Base-by-base conservation (phyloP, 129 eudicot genomes). In the Artemisia argyi region DNA sequence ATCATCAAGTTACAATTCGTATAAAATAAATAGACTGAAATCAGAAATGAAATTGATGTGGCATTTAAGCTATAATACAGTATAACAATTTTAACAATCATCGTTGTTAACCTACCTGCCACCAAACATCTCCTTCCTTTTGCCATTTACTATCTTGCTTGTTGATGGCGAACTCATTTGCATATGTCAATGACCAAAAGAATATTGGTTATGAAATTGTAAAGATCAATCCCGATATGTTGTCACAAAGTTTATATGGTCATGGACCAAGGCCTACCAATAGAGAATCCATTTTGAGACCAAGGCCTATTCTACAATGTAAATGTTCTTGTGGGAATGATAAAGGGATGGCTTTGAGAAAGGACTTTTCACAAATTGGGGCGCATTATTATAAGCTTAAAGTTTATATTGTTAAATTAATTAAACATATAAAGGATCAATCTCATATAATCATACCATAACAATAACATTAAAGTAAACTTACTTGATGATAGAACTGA, bases 91-190 rank as follows among this genome's bases (percentile, higher is more conserved):
- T 20, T 55, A 55, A 52, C 10, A 35, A 49, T 53, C 10, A 0
- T 5, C 8, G 55, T 62, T 64, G 32, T 35, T 71, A 53, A 19
- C 83, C 53, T 66, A 90, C 98, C 98, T 90, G 99, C 99, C 97
- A 95, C 99, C 97, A 90, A 51, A 77, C 66, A 83, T 95, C 99
- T 80, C 96, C 79, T 79, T 76, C 91, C 42, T 63, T 80, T 64
- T 75, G 84, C 99, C 99, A 94, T 67, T 83, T 81, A 42, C 96
- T 94, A 82, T 55, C 83, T 76, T 86, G 97, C 85, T 73, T 90
- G 69, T 82, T 86, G 97, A 94, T 65, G 74, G 96, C 97, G 55
- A 86, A 84, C 61, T 78, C 83, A 76, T 94, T 94, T 83, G 78
- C 99, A 78, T 82, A 94, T 73, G 96, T 87, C 87, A 94, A 80